phyloP scores from a whole-genome alignment of 1,284 basidiomycete genomes.

The Cutaneotrichosporon dermatis region DNA sequence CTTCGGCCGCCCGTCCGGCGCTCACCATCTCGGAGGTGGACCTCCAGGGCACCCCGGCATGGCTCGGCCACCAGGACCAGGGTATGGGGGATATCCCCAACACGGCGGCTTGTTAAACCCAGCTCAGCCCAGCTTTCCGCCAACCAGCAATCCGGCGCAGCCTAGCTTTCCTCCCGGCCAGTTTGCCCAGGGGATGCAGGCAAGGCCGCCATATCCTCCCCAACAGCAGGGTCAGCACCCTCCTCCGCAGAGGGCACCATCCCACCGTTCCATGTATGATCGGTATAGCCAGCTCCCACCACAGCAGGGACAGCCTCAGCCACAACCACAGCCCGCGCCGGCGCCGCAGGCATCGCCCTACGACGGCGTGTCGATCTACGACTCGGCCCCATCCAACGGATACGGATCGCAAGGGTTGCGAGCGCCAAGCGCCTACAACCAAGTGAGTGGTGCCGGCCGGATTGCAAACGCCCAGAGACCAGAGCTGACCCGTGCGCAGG shows the following conservation, averaged over 20 bases:
- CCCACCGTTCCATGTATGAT: slow-evolving; percentile 4
- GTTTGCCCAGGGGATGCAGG: slow-evolving; percentile 4
- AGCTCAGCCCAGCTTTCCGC: slow-evolving; percentile 10
- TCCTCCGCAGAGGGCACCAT: background rate
- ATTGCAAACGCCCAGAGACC: background rate
- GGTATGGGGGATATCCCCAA: background rate
- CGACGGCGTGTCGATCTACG: slow-evolving; percentile 5
- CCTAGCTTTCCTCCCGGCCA: slow-evolving; percentile 2
- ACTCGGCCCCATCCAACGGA: background rate
- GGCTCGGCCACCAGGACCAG: background rate
- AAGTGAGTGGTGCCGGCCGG: background rate
- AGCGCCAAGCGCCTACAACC: background rate
- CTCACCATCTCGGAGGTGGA: slow-evolving; percentile 38
- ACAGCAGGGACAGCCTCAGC: background rate
- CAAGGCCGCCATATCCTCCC: slow-evolving; percentile 3
- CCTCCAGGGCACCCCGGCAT: slow-evolving; percentile 3
- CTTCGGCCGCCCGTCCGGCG: slow-evolving; percentile 46
- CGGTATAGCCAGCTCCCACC: background rate
- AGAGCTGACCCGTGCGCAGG: slow-evolving; percentile 5
- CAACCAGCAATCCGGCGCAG: background rate
- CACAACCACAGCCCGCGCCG: background rate
- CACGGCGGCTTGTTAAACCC: background rate
- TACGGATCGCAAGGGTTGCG: background rate
- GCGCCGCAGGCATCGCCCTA: slow-evolving; percentile 2
- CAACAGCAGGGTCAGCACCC: slow-evolving; percentile 8